phyloP scores from a whole-genome alignment of 129 eudicot genomes.

The Deinandra increscens region DNA sequence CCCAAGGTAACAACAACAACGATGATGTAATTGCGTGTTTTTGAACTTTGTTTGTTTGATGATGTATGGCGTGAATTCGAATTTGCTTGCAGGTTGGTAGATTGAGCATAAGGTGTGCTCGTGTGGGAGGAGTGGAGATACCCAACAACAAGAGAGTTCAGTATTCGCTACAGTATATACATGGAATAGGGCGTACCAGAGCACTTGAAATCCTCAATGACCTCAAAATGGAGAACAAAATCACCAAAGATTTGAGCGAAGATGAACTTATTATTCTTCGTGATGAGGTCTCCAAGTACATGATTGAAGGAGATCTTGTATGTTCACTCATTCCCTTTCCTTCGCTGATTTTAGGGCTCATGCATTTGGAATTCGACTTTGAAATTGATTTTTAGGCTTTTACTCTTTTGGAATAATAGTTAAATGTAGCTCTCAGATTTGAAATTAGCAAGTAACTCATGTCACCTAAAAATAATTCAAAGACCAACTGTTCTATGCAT shows the following conservation, averaged over 20 bases:
- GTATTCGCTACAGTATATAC: constrained; percentile 85
- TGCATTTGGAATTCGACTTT: background rate
- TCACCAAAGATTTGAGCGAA: constrained; percentile 79
- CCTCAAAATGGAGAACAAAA: constrained; percentile 69
- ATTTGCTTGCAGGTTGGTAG: constrained; percentile 51
- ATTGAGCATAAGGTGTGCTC: constrained; percentile 76
- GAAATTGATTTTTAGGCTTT: background rate
- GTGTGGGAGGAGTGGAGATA: constrained; percentile 98
- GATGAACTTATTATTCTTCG: constrained; percentile 79
- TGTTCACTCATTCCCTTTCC: constrained; percentile 24
- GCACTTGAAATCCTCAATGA: constrained; percentile 72
- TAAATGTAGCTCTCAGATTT: too few relatives aligned
- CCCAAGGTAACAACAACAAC: constrained; percentile 50
- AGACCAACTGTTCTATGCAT: too few relatives aligned
- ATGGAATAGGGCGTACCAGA: constrained; percentile 86
- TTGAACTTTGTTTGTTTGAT: too few relatives aligned
- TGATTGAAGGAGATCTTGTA: constrained; percentile 98
- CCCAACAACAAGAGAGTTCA: constrained; percentile 92
- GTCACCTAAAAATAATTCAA: too few relatives aligned
- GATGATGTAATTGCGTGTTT: too few relatives aligned
- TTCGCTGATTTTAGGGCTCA: background rate
- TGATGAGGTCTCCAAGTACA: constrained; percentile 87
- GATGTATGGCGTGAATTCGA: background rate
- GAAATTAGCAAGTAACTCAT: too few relatives aligned
- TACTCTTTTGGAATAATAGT: background rate